Conservation (phyloP, 768 basidiomycete genomes). For the Amanita rubescens region DNA sequence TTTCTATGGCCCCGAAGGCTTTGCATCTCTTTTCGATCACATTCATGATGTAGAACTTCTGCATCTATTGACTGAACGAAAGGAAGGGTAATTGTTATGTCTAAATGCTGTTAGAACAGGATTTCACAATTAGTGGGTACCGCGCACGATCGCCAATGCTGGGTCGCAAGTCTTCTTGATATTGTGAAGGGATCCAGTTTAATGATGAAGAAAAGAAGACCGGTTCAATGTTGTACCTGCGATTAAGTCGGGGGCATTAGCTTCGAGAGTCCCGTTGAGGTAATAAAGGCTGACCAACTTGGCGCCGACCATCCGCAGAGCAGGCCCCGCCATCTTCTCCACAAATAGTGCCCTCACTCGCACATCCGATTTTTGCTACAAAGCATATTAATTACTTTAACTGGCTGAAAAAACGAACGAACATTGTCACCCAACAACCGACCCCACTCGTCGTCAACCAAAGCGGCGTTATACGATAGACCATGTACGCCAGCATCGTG, state of each 20-base stretch:
- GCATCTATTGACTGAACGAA: constrained; percentile 39
- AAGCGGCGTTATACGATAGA: constrained; percentile 8
- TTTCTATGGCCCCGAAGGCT: neutral
- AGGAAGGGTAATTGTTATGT: constrained; percentile 50
- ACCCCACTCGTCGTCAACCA: constrained; percentile 31
- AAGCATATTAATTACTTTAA: neutral
- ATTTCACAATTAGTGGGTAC: neutral
- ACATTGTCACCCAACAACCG: constrained; percentile 26
- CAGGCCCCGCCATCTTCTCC: constrained; percentile 42
- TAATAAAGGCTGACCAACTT: constrained; percentile 26
- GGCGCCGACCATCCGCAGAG: constrained; percentile 54
- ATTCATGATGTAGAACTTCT: constrained; percentile 9
- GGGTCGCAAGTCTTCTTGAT: constrained; percentile 38
- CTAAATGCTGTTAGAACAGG: constrained; percentile 20
- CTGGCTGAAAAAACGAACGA: constrained; percentile 13
- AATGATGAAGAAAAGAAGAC: constrained; percentile 62
- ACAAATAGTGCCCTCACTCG: constrained; percentile 49
- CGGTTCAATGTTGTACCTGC: constrained; percentile 56
- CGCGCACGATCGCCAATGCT: constrained; percentile 45
- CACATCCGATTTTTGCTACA: constrained; percentile 21
- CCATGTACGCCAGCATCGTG: constrained; percentile 14
- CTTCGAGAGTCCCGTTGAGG: neutral
- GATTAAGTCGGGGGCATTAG: too few species aligned
- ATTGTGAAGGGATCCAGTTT: constrained; percentile 64
- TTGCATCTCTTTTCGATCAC: constrained; percentile 5